Base-by-base conservation (phyloP, 352 stramenopile genomes). In the Phytophthora ramorum region DNA sequence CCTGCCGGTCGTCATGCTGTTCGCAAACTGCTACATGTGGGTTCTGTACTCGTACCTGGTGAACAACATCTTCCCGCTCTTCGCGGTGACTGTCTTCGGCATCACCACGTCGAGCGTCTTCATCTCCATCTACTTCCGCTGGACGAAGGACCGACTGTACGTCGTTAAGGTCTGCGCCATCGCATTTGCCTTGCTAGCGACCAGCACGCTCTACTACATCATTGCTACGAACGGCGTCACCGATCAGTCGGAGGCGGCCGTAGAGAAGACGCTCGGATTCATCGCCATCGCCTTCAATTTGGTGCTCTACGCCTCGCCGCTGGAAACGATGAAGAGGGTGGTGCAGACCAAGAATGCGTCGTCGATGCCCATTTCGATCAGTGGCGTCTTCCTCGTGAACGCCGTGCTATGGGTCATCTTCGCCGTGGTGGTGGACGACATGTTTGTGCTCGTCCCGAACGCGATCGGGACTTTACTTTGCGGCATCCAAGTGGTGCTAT, bases 321-420 rank as follows among this genome's bases (percentile, higher is more conserved):
- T 89, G 9, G 73, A 72, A 32, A 71, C 62, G 22, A 78, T 89
- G 63, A 63, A 57, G 53, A 68, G 70, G 38, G 80, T 87, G 7
- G 44, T 87, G 41, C 26, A 37, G 17, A 74, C 64, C 58, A 79
- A 78, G 52, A 78, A 66, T 26, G 70, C 75, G 28, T 73, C 60
- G 43, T 85, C 70, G 14, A 78, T 89, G 41, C 72, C 69, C 49
- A 76, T 87, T 59, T 20, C 63, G 5, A 78, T 89, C 58, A 73
- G 79, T 35, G 35, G 51, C 28, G 63, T 78, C 1, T 78, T 75
- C 26, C 46, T 78, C 0, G 9, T 73, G 28, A 85, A 83, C 67
- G 78, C 78, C 44, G 61, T 58, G 26, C 57, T 85, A 9, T 89
- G 80, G 77, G 69, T 85, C 40, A 28, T 77, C 26, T 87, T 85